phyloP scores from a whole-genome alignment of 1,284 basidiomycete genomes.

The Laetiporus sulphureus region DNA sequence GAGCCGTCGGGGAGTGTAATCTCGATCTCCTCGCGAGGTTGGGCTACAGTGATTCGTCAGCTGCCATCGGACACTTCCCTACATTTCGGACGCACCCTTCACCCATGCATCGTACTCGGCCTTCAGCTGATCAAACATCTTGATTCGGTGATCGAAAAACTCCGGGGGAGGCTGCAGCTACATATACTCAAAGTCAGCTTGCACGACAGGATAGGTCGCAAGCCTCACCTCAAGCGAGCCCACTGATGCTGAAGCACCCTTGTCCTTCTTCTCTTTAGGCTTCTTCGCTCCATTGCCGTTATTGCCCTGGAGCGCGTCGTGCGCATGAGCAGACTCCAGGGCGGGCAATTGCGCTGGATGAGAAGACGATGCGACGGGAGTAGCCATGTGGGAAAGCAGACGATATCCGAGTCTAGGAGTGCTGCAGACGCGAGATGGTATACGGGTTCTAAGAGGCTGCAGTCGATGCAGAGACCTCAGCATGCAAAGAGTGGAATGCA shows the following conservation, averaged over 20 bases:
- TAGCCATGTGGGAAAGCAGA: conserved; percentile 17
- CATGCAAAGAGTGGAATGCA: conserved; percentile 18
- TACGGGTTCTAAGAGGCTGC: conserved; percentile 11
- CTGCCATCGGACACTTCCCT: background rate
- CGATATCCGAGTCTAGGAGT: background rate
- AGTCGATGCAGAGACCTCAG: conserved; percentile 19
- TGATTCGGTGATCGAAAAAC: conserved; percentile 87
- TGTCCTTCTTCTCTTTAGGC: conserved; percentile 46
- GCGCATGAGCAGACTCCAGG: too few species aligned
- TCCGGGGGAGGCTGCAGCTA: conserved; percentile 81
- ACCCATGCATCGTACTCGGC: conserved; percentile 80
- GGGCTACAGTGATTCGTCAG: conserved; percentile 55
- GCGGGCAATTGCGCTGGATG: conserved; percentile 29
- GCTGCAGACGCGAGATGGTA: conserved; percentile 1
- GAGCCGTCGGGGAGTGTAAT: conserved; percentile 89
- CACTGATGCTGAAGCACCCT: conserved; percentile 35
- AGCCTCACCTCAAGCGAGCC: conserved; percentile 66
- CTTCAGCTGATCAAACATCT: conserved; percentile 88
- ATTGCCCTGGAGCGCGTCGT: too few species aligned
- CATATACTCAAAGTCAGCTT: too few species aligned
- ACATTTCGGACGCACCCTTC: conserved; percentile 45
- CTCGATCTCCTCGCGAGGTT: conserved; percentile 79
- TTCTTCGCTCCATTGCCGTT: conserved; percentile 33
- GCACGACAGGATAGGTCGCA: too few species aligned
- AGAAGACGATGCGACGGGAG: conserved; percentile 33